A percentile compares a stretch with the other conserved stretches of the same genome.
These are phyloP conservation scores for Phytophthora pini DNA, from an alignment of 352 stramenopile species.

Conservation along the genomic window DNA sequence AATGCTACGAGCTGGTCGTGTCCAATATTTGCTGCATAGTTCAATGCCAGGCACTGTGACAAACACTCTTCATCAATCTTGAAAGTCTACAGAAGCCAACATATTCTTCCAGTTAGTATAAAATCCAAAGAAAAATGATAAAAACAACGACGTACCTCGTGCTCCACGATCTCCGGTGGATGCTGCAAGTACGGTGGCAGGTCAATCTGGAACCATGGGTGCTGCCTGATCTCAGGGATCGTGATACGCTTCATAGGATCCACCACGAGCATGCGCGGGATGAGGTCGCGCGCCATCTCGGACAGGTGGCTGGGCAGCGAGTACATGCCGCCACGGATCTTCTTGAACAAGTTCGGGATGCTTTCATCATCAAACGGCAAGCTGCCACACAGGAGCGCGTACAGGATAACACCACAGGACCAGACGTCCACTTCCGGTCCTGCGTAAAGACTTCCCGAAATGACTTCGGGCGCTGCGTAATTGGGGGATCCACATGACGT, in stretches of 20 bases:
- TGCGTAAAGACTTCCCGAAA: slow-evolving; percentile 98
- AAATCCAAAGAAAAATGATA: neutral
- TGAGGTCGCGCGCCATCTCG: slow-evolving; percentile 96
- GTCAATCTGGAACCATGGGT: slow-evolving; percentile 99
- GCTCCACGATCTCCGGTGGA: slow-evolving; percentile 95
- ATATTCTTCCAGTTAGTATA: neutral
- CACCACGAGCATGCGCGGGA: slow-evolving; percentile 98
- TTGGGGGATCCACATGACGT: slow-evolving; percentile 98
- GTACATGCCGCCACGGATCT: slow-evolving; percentile 99
- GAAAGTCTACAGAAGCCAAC: slow-evolving; percentile 55
- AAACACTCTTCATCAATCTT: slow-evolving; percentile 85
- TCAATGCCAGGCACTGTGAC: slow-evolving; percentile 60
- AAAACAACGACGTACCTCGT: slow-evolving; percentile 71
- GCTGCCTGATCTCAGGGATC: slow-evolving; percentile 97
- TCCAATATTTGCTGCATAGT: slow-evolving; percentile 52
- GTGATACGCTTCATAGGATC: slow-evolving; percentile 99
- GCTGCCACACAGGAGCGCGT: slow-evolving; percentile 98
- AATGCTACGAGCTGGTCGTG: slow-evolving; percentile 69
- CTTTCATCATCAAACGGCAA: slow-evolving; percentile 99
- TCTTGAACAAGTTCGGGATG: slow-evolving; percentile 99
- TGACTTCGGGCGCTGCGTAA: slow-evolving; percentile 99
- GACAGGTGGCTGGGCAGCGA: slow-evolving; percentile 96
- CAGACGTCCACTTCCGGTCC: slow-evolving; percentile 99
- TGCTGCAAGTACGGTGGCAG: slow-evolving; percentile 98
- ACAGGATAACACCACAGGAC: slow-evolving; percentile 99